These are phyloP conservation scores for Podospora tetraspora DNA, from an alignment of 495 filamentous ascomycete genomes.

Conservation along the genomic window DNA sequence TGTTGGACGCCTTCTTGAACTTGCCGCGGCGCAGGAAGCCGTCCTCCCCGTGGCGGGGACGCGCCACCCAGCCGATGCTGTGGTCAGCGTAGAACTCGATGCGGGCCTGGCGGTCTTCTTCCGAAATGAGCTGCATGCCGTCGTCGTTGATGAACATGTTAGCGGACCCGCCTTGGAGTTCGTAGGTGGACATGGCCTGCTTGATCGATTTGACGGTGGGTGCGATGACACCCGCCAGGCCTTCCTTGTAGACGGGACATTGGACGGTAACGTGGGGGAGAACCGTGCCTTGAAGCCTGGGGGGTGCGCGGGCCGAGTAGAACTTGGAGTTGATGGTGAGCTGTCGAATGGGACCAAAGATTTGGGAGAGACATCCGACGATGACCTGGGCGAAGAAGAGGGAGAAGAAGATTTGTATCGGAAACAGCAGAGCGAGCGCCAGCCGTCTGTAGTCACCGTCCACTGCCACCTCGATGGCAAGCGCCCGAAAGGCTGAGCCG, in stretches of 20 bases:
- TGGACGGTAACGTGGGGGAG: constrained; percentile 68
- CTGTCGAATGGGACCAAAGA: constrained; percentile 67
- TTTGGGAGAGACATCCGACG: constrained; percentile 66
- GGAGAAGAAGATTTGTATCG: constrained; percentile 74
- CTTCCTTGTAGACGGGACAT: constrained; percentile 71
- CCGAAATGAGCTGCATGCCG: constrained; percentile 63
- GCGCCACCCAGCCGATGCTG: constrained; percentile 75
- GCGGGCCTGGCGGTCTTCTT: constrained; percentile 59
- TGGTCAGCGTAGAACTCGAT: constrained; percentile 67
- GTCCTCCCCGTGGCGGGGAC: constrained; percentile 59
- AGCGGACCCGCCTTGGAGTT: constrained; percentile 72
- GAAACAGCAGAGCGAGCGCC: constrained; percentile 56
- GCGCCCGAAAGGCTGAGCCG: constrained; percentile 60
- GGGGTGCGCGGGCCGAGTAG: constrained; percentile 63
- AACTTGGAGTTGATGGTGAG: constrained; percentile 70
- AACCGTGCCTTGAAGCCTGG: constrained; percentile 45
- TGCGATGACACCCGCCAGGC: constrained; percentile 57
- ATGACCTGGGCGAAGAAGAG: constrained; percentile 73
- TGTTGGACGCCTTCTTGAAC: constrained; percentile 78
- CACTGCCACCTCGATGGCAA: constrained; percentile 62
- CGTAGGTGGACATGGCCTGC: constrained; percentile 70
- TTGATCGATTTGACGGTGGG: constrained; percentile 67
- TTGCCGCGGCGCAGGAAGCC: constrained; percentile 59
- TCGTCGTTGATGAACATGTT: constrained; percentile 82
- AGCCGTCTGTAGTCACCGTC: constrained; percentile 57